These are phyloP conservation scores for Paraleonurus japonicus DNA, from an alignment of 257 asterid genomes.

Conservation along the genomic window DNA sequence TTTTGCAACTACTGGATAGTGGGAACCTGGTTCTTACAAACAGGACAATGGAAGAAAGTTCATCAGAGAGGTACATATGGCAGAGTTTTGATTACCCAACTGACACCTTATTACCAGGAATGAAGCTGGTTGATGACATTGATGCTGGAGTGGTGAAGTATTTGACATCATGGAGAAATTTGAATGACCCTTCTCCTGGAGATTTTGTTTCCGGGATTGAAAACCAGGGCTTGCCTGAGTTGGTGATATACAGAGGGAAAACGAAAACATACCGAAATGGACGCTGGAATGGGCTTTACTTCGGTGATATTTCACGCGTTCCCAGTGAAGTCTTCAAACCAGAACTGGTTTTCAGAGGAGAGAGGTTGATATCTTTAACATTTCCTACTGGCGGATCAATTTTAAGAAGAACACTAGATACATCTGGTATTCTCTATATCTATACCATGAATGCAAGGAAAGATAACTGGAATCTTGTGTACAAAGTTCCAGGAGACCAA, in stretches of 20 bases:
- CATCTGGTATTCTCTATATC: not conserved
- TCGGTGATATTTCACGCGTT: constrained; percentile 9
- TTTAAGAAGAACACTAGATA: not conserved
- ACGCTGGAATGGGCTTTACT: constrained; percentile 31
- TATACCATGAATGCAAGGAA: constrained; percentile 15
- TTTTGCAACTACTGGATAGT: not conserved
- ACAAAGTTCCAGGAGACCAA: not conserved
- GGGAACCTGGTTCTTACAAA: not conserved
- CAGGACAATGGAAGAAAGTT: too few species aligned
- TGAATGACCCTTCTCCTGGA: not conserved
- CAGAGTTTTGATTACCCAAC: not conserved
- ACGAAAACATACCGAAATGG: constrained; percentile 6
- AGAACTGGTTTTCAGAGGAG: not conserved
- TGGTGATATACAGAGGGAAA: not conserved
- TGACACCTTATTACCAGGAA: not conserved
- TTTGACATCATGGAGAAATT: not conserved
- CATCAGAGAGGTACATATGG: too few species aligned
- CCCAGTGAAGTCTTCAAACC: not conserved
- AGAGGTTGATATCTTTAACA: not conserved
- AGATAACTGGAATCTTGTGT: constrained; percentile 9
- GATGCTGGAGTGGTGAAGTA: not conserved
- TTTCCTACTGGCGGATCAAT: constrained; percentile 7
- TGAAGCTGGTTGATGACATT: not conserved
- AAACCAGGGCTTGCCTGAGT: not conserved
- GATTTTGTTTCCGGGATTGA: not conserved